Evolutionary conservation across 169 alveolate genomes (phyloP).

Genomic region (Plasmodium coatneyi): DNA sequence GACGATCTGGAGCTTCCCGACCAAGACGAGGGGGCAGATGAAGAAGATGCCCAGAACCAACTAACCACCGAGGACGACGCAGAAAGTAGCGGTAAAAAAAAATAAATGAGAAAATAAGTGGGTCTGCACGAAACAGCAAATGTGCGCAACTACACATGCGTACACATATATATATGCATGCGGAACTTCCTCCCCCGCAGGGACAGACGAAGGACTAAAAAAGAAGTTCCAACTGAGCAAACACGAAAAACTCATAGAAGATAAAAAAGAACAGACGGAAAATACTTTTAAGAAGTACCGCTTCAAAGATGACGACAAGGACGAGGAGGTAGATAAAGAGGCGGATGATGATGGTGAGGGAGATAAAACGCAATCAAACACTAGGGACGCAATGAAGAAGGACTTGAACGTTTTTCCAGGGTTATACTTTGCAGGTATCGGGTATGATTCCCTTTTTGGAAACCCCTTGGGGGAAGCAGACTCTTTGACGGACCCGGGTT

Average conservation of each 20-base stretch:
- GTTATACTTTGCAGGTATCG: conserved; percentile 78
- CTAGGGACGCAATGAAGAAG: not conserved
- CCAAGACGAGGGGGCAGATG: not conserved
- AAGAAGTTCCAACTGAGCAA: not conserved
- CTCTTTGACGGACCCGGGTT: conserved; percentile 82
- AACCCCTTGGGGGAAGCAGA: conserved; percentile 79
- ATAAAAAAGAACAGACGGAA: conserved; percentile 19
- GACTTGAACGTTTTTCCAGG: conserved; percentile 41
- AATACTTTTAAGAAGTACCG: conserved; percentile 17
- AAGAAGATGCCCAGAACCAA: not conserved
- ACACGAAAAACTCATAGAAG: conserved; percentile 23
- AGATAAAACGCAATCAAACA: not conserved
- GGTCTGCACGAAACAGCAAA: not conserved
- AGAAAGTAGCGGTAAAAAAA: not conserved
- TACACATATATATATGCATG: not conserved
- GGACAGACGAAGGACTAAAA: conserved; percentile 8
- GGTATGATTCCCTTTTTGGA: conserved; percentile 78
- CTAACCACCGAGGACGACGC: not conserved
- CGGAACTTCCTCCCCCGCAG: not conserved
- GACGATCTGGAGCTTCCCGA: not conserved
- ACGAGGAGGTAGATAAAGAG: not conserved
- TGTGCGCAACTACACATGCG: not conserved
- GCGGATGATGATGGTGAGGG: not conserved
- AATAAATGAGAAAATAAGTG: not conserved
- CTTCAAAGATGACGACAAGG: not conserved